phyloP scores from a whole-genome alignment of 2,329 filamentous ascomycete genomes.

The Diaporthe batatas region DNA sequence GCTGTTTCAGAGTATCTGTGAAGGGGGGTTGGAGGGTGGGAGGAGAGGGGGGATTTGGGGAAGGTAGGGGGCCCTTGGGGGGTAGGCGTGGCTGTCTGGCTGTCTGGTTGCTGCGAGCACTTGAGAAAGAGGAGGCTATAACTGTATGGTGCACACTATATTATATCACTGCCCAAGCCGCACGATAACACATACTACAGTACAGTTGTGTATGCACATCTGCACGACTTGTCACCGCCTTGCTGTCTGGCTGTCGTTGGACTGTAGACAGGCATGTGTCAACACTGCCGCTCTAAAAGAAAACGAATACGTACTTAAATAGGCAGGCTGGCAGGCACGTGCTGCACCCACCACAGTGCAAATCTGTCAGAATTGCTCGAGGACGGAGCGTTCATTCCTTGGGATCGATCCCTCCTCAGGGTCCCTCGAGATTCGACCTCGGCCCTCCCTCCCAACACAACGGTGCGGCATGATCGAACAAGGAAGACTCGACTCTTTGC shows the following conservation, averaged over 20 bases:
- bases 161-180: conserved; percentile 21
- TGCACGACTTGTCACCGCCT: background rate
- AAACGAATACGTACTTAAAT: background rate
- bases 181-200: background rate
- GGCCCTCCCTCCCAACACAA: conserved; percentile 1
- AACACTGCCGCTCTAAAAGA: background rate
- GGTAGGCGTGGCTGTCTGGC: no score
- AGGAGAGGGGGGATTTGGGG: background rate
- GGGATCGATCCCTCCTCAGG: background rate
- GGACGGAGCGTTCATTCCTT: no score
- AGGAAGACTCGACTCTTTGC: conserved; percentile 6
- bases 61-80: background rate
- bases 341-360: background rate
- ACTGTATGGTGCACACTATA: background rate
- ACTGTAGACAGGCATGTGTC: background rate
- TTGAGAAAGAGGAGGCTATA: conserved; percentile 9
- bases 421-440: background rate
- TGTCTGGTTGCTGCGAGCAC: conserved; percentile 2
- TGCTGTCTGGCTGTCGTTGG: background rate
- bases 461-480: conserved; percentile 10
- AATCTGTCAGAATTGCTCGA: background rate
- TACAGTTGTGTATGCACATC: background rate
- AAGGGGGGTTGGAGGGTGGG: conserved; percentile 27
- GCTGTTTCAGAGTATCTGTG: conserved; percentile 32
- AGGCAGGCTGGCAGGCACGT: no score